phyloP scores from a whole-genome alignment of 148 eudicot genomes.

The Euryodendron excelsum region DNA sequence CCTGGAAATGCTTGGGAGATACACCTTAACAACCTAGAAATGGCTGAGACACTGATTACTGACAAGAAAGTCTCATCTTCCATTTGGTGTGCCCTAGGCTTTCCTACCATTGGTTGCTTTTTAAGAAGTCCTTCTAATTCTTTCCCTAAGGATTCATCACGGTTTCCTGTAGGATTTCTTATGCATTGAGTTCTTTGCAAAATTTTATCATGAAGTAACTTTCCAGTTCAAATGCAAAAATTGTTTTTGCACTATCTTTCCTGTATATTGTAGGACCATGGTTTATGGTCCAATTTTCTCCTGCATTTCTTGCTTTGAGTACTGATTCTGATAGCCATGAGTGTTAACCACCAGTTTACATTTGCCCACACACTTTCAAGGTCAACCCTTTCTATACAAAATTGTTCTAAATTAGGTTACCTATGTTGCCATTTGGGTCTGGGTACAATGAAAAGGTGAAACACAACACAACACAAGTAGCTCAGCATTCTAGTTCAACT shows the following conservation, averaged over 20 bases:
- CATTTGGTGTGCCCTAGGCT: background rate
- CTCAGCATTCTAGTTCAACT: background rate
- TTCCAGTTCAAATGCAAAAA: background rate
- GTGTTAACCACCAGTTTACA: background rate
- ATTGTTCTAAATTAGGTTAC: background rate
- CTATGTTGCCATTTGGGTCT: background rate
- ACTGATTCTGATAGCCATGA: background rate
- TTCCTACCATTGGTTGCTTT: background rate
- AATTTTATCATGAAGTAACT: background rate
- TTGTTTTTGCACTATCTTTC: background rate
- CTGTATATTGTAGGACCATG: background rate
- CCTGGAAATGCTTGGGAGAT: too few relatives aligned
- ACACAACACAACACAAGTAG: background rate
- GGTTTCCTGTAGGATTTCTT: background rate
- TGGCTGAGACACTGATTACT: too few relatives aligned
- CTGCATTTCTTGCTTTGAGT: background rate
- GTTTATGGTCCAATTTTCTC: background rate
- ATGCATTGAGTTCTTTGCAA: background rate
- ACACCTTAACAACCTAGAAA: too few relatives aligned
- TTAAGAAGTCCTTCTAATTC: background rate
- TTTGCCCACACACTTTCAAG: background rate
- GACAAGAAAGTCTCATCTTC: too few relatives aligned
- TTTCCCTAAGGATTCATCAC: background rate
- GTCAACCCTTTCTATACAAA: background rate
- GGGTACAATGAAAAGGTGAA: background rate